Conservation (phyloP, 2,329 filamentous ascomycete species). For the Fusarium tanahbumbuense region DNA sequence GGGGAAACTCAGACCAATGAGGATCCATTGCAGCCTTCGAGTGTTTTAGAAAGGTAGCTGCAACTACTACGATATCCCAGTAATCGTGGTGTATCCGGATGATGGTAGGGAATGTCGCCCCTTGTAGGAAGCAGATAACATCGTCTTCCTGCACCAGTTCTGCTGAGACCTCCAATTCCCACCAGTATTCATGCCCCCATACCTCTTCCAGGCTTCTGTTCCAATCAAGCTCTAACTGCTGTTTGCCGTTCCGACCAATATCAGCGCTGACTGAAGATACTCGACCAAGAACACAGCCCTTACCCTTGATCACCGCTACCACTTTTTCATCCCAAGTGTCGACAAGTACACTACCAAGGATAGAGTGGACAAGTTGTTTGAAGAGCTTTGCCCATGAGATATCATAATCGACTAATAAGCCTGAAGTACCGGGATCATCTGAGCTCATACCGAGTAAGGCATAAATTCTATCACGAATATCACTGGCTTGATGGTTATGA, state of each 20-base stretch:
- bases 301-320: background rate
- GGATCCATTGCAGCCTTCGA: too few species aligned
- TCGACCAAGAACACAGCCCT: background rate
- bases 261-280: background rate
- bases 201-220: too few species aligned
- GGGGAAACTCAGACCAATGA: background rate
- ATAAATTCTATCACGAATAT: background rate
- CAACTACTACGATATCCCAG: background rate
- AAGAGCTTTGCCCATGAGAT: background rate
- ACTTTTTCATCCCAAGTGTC: background rate
- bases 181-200: too few species aligned
- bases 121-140: background rate
- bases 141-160: background rate
- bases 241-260: too few species aligned
- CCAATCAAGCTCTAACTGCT: too few species aligned
- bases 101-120: background rate
- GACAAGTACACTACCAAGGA: fast-evolving
- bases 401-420: background rate
- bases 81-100: background rate
- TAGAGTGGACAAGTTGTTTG: background rate
- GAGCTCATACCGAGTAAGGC: background rate
- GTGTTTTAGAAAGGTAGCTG: fast-evolving
- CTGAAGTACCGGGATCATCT: background rate
- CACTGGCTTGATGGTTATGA: background rate
- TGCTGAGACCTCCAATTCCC: background rate